These are phyloP conservation scores for Neurospora cerealis DNA, from an alignment of 495 filamentous ascomycete genomes.

Conservation along the genomic window DNA sequence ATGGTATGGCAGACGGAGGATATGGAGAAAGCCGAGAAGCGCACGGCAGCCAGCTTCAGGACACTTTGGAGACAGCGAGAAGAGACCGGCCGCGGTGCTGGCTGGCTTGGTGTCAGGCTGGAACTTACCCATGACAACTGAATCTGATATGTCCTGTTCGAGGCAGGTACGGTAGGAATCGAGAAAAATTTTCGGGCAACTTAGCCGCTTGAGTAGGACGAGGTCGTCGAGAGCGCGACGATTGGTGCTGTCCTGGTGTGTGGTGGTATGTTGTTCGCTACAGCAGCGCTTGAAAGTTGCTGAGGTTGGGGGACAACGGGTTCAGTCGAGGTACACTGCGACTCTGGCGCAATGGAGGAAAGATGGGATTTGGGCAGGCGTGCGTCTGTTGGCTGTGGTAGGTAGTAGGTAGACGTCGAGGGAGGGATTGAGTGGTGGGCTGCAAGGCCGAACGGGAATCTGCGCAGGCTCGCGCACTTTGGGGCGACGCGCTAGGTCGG, in stretches of 20 bases:
- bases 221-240: slow-evolving; percentile 24
- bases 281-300: slow-evolving; percentile 13
- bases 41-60: not conserved
- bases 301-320: slow-evolving; percentile 14
- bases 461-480: not conserved
- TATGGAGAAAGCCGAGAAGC: not conserved
- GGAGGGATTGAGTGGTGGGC: slow-evolving; percentile 7
- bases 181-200: slow-evolving; percentile 25
- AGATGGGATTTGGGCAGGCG: slow-evolving; percentile 19
- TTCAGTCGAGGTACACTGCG: slow-evolving; percentile 16
- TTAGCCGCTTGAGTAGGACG: slow-evolving; percentile 32
- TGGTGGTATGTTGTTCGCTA: slow-evolving; percentile 16
- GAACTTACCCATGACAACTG: slow-evolving; percentile 32
- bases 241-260: slow-evolving; percentile 17
- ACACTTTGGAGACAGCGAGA: not conserved
- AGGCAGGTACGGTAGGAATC: slow-evolving; percentile 7
- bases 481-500: slow-evolving; percentile 9
- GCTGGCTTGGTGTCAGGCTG: not conserved
- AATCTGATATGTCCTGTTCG: not conserved
- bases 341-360: slow-evolving; percentile 19
- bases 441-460: slow-evolving; percentile 20
- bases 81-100: not conserved
- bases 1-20: not conserved
- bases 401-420: slow-evolving; percentile 2
- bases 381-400: slow-evolving; percentile 15